Conservation (phyloP, 306 rosid species). For the Begonia peltatifolia region DNA sequence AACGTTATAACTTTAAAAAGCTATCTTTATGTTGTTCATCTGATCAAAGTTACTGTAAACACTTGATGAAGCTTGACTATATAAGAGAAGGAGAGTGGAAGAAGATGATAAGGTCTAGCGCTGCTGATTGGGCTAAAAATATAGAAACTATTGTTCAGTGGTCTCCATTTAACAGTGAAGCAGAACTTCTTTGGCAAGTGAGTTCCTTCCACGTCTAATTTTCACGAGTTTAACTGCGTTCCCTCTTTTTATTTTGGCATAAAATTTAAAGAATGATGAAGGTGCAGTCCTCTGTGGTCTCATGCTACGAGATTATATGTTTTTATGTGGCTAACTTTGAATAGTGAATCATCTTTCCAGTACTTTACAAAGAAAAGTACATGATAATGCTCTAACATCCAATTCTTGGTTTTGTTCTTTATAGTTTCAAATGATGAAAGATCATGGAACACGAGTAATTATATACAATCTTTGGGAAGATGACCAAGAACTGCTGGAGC, state of each 20-base stretch:
- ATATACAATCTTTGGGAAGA: slow-evolving; percentile 99
- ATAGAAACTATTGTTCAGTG: slow-evolving; percentile 62
- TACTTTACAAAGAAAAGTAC: neutral
- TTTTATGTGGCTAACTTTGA: neutral
- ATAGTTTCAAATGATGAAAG: slow-evolving; percentile 56
- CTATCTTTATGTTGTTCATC: slow-evolving; percentile 14
- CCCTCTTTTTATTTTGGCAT: neutral
- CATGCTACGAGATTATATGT: no score
- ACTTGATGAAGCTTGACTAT: slow-evolving; percentile 65
- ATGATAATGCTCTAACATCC: slow-evolving; percentile 4
- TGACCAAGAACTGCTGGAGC: slow-evolving; percentile 86
- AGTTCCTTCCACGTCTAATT: slow-evolving; percentile 4
- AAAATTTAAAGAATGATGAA: no score
- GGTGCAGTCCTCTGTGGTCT: no score
- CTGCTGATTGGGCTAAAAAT: slow-evolving; percentile 58
- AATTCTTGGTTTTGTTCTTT: slow-evolving; percentile 9
- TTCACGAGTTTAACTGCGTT: no score
- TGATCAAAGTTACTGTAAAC: slow-evolving; percentile 13
- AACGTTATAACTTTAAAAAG: neutral
- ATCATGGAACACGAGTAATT: slow-evolving; percentile 70
- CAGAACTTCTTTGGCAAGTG: slow-evolving; percentile 68
- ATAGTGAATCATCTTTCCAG: neutral
- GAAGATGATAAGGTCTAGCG: slow-evolving; percentile 48
- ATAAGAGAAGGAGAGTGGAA: slow-evolving; percentile 43
- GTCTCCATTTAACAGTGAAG: slow-evolving; percentile 76